A percentile compares a stretch with the other conserved stretches of the same genome.
These are phyloP conservation scores for Phytophthora pini DNA, from an alignment of 352 stramenopile genomes.

Conservation along the genomic window DNA sequence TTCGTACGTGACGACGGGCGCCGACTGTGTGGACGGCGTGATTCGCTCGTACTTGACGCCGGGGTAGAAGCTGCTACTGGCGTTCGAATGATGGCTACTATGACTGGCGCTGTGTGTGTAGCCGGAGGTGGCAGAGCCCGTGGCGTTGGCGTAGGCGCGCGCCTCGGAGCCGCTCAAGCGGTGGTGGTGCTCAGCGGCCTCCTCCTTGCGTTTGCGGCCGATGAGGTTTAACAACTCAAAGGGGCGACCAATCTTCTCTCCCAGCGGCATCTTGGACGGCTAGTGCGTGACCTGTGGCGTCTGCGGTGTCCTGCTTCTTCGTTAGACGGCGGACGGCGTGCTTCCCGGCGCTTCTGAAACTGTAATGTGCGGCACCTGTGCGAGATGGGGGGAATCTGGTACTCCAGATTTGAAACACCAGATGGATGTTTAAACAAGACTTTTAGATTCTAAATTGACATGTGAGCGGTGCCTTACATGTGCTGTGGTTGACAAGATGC, in stretches of 20 bases:
- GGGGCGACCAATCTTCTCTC: slow-evolving; percentile 58
- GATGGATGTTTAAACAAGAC: neutral
- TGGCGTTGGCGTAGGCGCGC: slow-evolving; percentile 39
- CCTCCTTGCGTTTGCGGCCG: slow-evolving; percentile 65
- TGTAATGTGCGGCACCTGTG: neutral
- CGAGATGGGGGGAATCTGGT: slow-evolving; percentile 2
- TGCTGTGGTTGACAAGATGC: neutral
- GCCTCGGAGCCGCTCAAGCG: slow-evolving; percentile 25
- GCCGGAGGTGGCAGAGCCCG: slow-evolving; percentile 16
- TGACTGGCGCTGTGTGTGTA: slow-evolving; percentile 18
- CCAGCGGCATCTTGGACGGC: slow-evolving; percentile 46
- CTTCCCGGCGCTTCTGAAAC: slow-evolving; percentile 4
- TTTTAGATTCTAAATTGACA: neutral
- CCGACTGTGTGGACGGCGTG: slow-evolving; percentile 30
- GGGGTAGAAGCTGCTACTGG: slow-evolving; percentile 39
- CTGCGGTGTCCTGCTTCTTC: slow-evolving; percentile 1
- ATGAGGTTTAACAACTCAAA: slow-evolving; percentile 76
- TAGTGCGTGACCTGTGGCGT: slow-evolving; percentile 1
- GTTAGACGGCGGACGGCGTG: neutral
- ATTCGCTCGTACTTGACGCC: slow-evolving; percentile 60
- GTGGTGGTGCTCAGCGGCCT: slow-evolving; percentile 23
- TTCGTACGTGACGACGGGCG: slow-evolving; percentile 55
- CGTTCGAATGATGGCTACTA: slow-evolving; percentile 18
- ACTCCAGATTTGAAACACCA: neutral
- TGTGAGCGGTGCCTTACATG: neutral